Evolutionary conservation across 2,329 filamentous ascomycete genomes (phyloP).

Genomic region (Aspergillus chevalieri): DNA sequence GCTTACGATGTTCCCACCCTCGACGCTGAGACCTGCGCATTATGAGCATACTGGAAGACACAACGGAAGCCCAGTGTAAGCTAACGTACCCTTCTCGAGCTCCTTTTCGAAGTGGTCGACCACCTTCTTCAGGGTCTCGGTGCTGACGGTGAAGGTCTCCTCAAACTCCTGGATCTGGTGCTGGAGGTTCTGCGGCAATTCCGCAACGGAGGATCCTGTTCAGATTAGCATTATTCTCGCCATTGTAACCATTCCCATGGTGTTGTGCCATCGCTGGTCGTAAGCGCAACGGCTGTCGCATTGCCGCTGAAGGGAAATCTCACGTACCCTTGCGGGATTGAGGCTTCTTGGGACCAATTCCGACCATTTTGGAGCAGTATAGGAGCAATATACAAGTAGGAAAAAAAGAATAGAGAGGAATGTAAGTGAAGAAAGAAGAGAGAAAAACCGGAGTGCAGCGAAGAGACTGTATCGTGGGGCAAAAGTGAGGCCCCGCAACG

Average conservation of each 20-base stretch:
- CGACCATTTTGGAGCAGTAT: constrained; percentile 51
- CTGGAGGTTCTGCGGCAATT: constrained; percentile 79
- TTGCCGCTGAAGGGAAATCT: background rate
- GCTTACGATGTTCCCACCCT: constrained; percentile 87
- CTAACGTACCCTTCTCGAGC: constrained; percentile 66
- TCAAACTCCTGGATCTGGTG: constrained; percentile 78
- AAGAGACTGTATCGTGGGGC: constrained; percentile 23
- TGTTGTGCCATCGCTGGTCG: no score
- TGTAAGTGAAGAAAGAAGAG: background rate
- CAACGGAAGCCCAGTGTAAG: background rate
- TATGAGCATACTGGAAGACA: background rate
- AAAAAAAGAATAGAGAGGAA: background rate
- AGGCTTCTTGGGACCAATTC: constrained; percentile 56
- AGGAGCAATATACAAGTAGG: background rate
- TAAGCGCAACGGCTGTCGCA: no score
- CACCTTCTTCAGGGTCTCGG: constrained; percentile 78
- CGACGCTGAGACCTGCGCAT: constrained; percentile 64
- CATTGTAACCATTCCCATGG: background rate
- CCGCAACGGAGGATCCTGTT: constrained; percentile 71
- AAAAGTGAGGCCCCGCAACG: background rate
- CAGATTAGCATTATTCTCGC: background rate
- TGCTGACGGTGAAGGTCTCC: constrained; percentile 72
- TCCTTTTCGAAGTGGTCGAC: constrained; percentile 84
- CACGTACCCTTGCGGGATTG: constrained; percentile 69
- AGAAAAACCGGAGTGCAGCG: constrained; percentile 7